These are phyloP conservation scores for Starmerella bombi DNA, from an alignment of 805 yeast genomes.

Conservation along the genomic window DNA sequence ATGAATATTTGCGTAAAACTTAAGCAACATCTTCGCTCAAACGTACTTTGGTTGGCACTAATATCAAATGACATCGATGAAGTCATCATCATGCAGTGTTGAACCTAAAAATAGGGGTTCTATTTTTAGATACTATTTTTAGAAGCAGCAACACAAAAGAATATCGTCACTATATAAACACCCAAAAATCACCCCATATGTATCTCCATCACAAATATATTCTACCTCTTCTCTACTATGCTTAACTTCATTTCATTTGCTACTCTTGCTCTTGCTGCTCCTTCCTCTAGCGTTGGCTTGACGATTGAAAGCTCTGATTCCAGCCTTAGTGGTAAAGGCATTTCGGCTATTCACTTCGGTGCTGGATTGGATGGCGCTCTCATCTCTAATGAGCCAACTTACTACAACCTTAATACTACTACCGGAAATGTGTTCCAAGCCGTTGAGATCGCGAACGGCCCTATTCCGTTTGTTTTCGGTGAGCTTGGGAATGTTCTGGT, in stretches of 20 bases:
- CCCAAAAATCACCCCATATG: neutral
- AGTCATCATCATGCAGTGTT: too few species aligned
- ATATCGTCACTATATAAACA: too few species aligned
- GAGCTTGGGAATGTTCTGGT: neutral
- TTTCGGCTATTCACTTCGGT: slow-evolving; percentile 12
- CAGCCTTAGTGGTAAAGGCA: slow-evolving; percentile 1
- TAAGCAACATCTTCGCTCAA: too few species aligned
- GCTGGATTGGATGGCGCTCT: slow-evolving; percentile 14
- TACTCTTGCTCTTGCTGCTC: slow-evolving; percentile 5
- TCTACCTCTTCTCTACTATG: neutral
- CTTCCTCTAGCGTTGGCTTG: slow-evolving; percentile 2
- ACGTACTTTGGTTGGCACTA: too few species aligned
- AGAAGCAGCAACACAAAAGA: too few species aligned
- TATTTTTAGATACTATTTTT: too few species aligned
- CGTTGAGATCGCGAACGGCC: too few species aligned
- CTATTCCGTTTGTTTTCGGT: too few species aligned
- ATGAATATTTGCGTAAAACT: too few species aligned
- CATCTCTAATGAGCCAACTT: neutral
- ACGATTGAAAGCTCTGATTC: slow-evolving; percentile 6
- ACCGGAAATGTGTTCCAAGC: too few species aligned
- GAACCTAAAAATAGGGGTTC: too few species aligned
- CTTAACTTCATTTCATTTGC: neutral
- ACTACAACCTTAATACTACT: slow-evolving; percentile 2
- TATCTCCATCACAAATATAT: neutral
- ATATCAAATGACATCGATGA: too few species aligned